phyloP scores from a whole-genome alignment of 164 flowering plant genomes.

The Brasenia schreberi region DNA sequence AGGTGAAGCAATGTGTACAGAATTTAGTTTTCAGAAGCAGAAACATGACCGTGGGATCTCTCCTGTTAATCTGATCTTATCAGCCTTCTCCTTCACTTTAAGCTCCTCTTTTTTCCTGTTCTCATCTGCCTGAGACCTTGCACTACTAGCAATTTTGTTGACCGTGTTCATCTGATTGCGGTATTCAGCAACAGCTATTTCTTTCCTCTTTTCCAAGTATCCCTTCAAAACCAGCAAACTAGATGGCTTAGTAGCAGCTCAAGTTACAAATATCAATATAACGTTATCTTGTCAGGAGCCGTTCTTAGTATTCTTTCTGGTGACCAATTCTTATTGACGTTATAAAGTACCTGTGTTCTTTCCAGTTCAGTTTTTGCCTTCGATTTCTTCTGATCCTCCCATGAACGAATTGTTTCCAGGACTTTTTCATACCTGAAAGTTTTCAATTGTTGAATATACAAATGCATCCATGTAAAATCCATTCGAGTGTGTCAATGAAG shows the following conservation, averaged over 20 bases:
- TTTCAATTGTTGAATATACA: neutral
- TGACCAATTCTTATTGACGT: too few relatives aligned
- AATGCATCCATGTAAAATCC: neutral
- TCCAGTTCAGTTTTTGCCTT: slow-evolving; percentile 35
- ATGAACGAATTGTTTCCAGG: slow-evolving; percentile 27
- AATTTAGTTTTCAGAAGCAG: slow-evolving; percentile 28
- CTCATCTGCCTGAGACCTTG: slow-evolving; percentile 42
- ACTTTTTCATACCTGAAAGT: slow-evolving; percentile 47
- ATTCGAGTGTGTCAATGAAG: neutral
- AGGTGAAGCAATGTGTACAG: neutral
- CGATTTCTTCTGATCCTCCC: slow-evolving; percentile 60
- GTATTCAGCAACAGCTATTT: slow-evolving; percentile 25
- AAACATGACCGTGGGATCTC: slow-evolving; percentile 26
- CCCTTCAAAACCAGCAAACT: slow-evolving; percentile 19
- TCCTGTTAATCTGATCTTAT: slow-evolving; percentile 36
- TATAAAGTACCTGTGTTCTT: slow-evolving; percentile 33
- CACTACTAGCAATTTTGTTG: slow-evolving; percentile 42
- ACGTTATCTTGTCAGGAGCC: too few relatives aligned
- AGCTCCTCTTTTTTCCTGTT: slow-evolving; percentile 44
- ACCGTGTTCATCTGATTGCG: slow-evolving; percentile 36
- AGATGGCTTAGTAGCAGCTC: too few relatives aligned
- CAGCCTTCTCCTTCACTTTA: slow-evolving; percentile 39
- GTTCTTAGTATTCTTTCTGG: too few relatives aligned
- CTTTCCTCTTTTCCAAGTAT: slow-evolving; percentile 32
- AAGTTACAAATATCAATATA: too few relatives aligned